A percentile compares a stretch with the other conserved stretches of the same genome.
phyloP scores from a whole-genome alignment of 2,329 filamentous ascomycete species.

The Paracorniculantispora psalliotae region DNA sequence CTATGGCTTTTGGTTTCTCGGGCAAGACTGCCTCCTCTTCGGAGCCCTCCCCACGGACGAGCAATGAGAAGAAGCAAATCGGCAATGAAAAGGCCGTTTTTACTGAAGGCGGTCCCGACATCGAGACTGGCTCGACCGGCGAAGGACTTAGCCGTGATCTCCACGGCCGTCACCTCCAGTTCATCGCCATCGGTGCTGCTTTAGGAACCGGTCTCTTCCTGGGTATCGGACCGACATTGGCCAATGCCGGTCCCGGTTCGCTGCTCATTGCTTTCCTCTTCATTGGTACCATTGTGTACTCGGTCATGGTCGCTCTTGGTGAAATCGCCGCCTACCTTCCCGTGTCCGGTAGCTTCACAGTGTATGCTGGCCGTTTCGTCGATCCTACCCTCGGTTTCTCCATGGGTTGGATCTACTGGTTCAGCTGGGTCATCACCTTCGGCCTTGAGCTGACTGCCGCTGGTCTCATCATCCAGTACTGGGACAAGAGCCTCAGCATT shows the following conservation, averaged over 20 bases:
- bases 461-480: slow-evolving; percentile 72
- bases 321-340: slow-evolving; percentile 78
- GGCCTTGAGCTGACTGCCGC: slow-evolving; percentile 69
- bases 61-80: slow-evolving; percentile 8
- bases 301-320: slow-evolving; percentile 64
- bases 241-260: slow-evolving; percentile 59
- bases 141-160: slow-evolving; percentile 34
- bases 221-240: slow-evolving; percentile 58
- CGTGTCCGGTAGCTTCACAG: slow-evolving; percentile 69
- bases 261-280: slow-evolving; percentile 65
- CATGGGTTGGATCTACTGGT: slow-evolving; percentile 83
- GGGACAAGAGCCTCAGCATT: slow-evolving; percentile 57
- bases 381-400: slow-evolving; percentile 69
- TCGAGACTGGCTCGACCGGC: slow-evolving; percentile 31
- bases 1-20: slow-evolving; percentile 2
- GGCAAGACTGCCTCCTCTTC: slow-evolving; percentile 4
- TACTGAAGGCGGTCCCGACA: slow-evolving; percentile 20
- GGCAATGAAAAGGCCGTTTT: slow-evolving; percentile 7
- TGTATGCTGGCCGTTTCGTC: slow-evolving; percentile 71
- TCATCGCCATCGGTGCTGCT: slow-evolving; percentile 54
- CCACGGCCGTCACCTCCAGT: slow-evolving; percentile 40
- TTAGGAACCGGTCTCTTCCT: slow-evolving; percentile 72
- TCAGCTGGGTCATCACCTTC: slow-evolving; percentile 68
- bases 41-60: slow-evolving; percentile 1
- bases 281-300: slow-evolving; percentile 67